Evolutionary conservation across 2,329 filamentous ascomycete genomes (phyloP).

Genomic region (Phialocephala sp.): DNA sequence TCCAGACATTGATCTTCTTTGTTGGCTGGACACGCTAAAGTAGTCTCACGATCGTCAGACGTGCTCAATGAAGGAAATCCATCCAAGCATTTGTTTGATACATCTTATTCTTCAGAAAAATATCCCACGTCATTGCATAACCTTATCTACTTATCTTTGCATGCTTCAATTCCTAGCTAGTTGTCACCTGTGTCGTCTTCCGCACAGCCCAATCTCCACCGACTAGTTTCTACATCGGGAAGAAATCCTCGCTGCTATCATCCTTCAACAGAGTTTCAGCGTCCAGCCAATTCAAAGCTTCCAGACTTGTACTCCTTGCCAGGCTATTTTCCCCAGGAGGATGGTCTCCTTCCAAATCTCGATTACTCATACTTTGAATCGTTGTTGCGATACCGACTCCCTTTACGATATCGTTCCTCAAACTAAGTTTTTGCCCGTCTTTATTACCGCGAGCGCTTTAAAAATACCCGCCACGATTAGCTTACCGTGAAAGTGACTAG

Average conservation of each 20-base stretch:
- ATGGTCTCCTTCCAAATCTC: not conserved
- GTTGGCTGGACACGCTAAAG: not conserved
- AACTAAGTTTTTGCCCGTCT: slow-evolving; percentile 15
- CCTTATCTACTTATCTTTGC: not conserved
- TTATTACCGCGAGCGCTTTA: slow-evolving; percentile 16
- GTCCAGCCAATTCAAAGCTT: slow-evolving; percentile 14
- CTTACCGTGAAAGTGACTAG: slow-evolving; percentile 4
- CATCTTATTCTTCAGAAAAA: not conserved
- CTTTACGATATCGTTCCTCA: slow-evolving; percentile 24
- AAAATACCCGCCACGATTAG: slow-evolving; percentile 18
- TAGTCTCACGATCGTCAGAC: too few relatives aligned
- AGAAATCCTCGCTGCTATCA: slow-evolving; percentile 28
- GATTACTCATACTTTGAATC: slow-evolving; percentile 22
- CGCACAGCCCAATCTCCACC: slow-evolving; percentile 17
- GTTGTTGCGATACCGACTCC: slow-evolving; percentile 25
- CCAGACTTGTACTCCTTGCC: slow-evolving; percentile 10
- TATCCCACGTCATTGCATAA: not conserved
- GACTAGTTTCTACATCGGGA: slow-evolving; percentile 1
- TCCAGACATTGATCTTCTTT: not conserved
- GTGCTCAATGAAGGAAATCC: not conserved
- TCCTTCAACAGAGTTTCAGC: slow-evolving; percentile 18
- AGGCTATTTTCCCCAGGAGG: not conserved
- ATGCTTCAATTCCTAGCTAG: slow-evolving; percentile 4
- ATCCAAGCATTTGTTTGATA: not conserved
- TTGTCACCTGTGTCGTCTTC: slow-evolving; percentile 28